Percentiles rank a stretch among this genome's conserved stretches.
These are phyloP conservation scores for Neurospora sp. DNA, from an alignment of 495 filamentous ascomycete genomes.

Conservation along the genomic window DNA sequence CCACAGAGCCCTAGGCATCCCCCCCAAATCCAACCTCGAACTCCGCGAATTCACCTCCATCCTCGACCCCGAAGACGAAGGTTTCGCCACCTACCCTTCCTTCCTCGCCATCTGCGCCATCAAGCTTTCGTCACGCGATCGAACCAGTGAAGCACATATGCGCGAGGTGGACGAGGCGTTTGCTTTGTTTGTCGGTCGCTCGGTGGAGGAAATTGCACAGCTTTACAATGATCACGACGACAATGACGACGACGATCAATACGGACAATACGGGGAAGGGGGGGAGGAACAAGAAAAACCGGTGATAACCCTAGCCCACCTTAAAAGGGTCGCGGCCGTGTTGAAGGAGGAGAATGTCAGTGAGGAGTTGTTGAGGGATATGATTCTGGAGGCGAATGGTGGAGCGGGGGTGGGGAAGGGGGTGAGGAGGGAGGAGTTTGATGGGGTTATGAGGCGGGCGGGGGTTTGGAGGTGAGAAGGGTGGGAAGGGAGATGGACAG, in stretches of 20 bases:
- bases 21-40: slow-evolving; percentile 51
- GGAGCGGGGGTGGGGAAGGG: slow-evolving; percentile 60
- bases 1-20: slow-evolving; percentile 53
- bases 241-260: background rate
- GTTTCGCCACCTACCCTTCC: slow-evolving; percentile 60
- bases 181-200: slow-evolving; percentile 48
- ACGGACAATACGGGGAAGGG: slow-evolving; percentile 4
- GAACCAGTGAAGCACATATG: slow-evolving; percentile 39
- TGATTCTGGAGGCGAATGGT: slow-evolving; percentile 88
- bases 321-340: slow-evolving; percentile 70
- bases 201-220: background rate
- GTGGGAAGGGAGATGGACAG: too few relatives aligned
- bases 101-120: slow-evolving; percentile 83
- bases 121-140: slow-evolving; percentile 54
- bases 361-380: slow-evolving; percentile 76
- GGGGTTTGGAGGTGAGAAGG: slow-evolving; percentile 56
- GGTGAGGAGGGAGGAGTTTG: slow-evolving; percentile 71
- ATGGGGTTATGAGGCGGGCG: slow-evolving; percentile 73
- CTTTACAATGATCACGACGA: background rate
- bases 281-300: slow-evolving; percentile 3
- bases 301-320: slow-evolving; percentile 62
- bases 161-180: slow-evolving; percentile 75
- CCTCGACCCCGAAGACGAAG: slow-evolving; percentile 70
- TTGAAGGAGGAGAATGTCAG: slow-evolving; percentile 74
- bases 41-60: slow-evolving; percentile 64